Conservation (phyloP, 495 filamentous ascomycete genomes). For the Neurospora tetrasperma region DNA sequence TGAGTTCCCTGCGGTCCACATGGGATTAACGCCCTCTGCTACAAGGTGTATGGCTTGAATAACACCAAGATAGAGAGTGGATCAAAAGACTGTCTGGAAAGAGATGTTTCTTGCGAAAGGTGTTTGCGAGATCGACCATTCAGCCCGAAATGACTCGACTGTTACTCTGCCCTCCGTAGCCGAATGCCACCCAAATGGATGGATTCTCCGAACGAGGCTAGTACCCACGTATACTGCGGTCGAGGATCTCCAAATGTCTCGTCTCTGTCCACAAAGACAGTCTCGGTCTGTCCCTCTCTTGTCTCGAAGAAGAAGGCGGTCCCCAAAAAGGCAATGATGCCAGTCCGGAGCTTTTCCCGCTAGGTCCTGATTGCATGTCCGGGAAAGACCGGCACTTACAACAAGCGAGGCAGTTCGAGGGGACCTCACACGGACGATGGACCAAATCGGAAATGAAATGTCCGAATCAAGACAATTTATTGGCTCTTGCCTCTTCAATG, state of each 20-base stretch:
- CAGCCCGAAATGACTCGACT: neutral
- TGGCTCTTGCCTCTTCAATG: neutral
- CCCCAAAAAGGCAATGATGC: neutral
- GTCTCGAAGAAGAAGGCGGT: neutral
- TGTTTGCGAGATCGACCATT: neutral
- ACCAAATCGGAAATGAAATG: slow-evolving; percentile 14
- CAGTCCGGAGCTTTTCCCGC: neutral
- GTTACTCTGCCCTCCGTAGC: neutral
- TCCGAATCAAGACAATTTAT: neutral
- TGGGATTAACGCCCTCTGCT: neutral
- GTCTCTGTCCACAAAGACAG: neutral
- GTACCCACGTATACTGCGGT: neutral
- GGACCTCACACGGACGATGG: neutral
- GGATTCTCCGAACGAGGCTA: neutral
- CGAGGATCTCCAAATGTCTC: neutral
- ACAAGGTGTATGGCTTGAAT: neutral
- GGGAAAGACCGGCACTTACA: neutral
- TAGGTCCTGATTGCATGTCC: neutral
- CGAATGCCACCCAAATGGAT: neutral
- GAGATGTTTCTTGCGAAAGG: neutral
- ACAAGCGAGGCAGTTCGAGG: neutral
- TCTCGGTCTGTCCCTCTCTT: neutral
- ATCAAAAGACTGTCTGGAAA: neutral
- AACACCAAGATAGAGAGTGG: neutral
- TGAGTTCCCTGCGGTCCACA: neutral